A percentile compares a stretch with the other conserved stretches of the same genome.
Evolutionary conservation across 495 filamentous ascomycete genomes (phyloP).

Genomic region (Parachaetomium inaequale): DNA sequence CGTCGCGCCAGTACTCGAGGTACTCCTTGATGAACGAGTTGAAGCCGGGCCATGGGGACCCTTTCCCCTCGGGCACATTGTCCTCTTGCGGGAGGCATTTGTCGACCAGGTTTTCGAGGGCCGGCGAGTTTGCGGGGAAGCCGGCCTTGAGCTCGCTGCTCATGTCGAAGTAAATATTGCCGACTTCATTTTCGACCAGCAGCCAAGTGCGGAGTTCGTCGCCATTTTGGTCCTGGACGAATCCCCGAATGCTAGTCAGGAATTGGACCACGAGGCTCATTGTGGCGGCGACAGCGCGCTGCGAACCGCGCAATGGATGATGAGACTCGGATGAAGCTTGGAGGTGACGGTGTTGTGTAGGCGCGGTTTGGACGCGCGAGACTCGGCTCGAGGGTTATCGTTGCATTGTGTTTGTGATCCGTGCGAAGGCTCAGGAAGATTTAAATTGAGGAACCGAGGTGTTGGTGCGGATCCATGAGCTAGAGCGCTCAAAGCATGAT

Average conservation of each 20-base stretch:
- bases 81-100: slow-evolving; percentile 53
- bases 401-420: neutral
- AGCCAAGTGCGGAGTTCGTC: slow-evolving; percentile 44
- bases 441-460: neutral
- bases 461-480: too few relatives aligned
- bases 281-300: neutral
- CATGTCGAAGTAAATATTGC: slow-evolving; percentile 64
- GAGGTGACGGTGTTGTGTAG: neutral
- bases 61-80: slow-evolving; percentile 43
- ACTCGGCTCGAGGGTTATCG: neutral
- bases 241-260: slow-evolving; percentile 39
- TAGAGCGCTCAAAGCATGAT: too few relatives aligned
- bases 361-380: neutral
- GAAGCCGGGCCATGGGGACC: slow-evolving; percentile 70
- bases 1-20: slow-evolving; percentile 72
- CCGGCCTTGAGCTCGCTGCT: slow-evolving; percentile 57
- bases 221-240: slow-evolving; percentile 39
- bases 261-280: slow-evolving; percentile 43
- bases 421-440: neutral
- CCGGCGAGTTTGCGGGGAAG: slow-evolving; percentile 50
- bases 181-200: slow-evolving; percentile 42
- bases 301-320: neutral
- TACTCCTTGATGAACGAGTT: slow-evolving; percentile 74
- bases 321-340: neutral
- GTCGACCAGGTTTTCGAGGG: slow-evolving; percentile 60